Conservation (phyloP, 352 stramenopile species). For the Phytophthora macrochlamydospora region DNA sequence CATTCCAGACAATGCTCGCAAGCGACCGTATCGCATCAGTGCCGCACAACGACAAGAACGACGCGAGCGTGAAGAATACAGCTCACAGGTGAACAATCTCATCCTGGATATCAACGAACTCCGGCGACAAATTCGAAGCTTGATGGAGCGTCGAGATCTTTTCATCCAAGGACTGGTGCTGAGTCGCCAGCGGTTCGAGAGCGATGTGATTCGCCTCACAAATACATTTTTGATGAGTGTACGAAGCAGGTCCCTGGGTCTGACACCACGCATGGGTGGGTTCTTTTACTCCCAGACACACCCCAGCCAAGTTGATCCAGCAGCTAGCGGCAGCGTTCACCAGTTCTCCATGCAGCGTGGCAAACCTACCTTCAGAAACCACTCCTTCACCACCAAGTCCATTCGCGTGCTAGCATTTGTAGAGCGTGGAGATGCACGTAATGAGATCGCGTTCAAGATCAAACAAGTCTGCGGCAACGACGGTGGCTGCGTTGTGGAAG, state of each 20-base stretch:
- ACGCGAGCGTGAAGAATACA: conserved; percentile 11
- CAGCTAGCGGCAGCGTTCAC: conserved; percentile 16
- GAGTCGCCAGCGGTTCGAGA: conserved; percentile 22
- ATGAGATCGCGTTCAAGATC: conserved; percentile 12
- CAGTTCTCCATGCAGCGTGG: conserved; percentile 41
- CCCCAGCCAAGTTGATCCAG: conserved; percentile 8
- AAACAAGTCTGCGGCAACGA: conserved; percentile 5
- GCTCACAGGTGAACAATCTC: conserved; percentile 33
- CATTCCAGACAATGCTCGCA: background rate
- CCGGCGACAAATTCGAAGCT: conserved; percentile 26
- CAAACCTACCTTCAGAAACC: conserved; percentile 25
- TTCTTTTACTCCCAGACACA: conserved; percentile 23
- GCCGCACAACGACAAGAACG: conserved; percentile 12
- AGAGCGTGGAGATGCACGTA: background rate
- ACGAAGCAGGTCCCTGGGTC: conserved; percentile 1
- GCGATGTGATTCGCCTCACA: conserved; percentile 21
- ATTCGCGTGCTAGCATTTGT: conserved; percentile 22
- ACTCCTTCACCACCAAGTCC: conserved; percentile 18
- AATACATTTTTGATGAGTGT: conserved; percentile 25
- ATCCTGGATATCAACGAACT: conserved; percentile 39
- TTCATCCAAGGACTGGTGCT: conserved; percentile 11
- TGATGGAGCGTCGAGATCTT: conserved; percentile 22
- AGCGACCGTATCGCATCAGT: conserved; percentile 21
- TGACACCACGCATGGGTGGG: conserved; percentile 10
- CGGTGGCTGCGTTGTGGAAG: conserved; percentile 23